Evolutionary conservation across 1,284 basidiomycete genomes (phyloP), one percentile per base, ranked within the genome.

Genomic region (Gomphus bonarii): DNA sequence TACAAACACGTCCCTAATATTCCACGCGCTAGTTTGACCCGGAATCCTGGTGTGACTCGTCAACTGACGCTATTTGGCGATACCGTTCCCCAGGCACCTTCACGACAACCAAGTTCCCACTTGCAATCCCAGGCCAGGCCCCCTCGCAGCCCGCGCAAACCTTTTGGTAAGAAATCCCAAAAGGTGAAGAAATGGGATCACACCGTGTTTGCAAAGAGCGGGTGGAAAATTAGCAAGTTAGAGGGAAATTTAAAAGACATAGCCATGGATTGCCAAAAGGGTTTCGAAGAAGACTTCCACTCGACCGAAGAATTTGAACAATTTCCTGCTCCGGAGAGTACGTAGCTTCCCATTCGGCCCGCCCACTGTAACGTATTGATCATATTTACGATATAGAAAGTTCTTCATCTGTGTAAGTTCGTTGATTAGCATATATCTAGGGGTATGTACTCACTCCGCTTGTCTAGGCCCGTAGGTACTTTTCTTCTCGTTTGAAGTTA

Each of bases 161-260:
- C 70, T 0, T 80, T 80, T 59, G 78, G 79, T 8, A 75, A 77
- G 51, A 78, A 76, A 54, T 73, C 79, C 1, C 75, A 73, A 52
- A 84, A 82, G 67, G 82, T 77, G 0, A 95, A 93, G 71, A 73
- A 77, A 54, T 95, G 93, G 92, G 90, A 95, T 66, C 83, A 89
- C 25, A 90, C 91, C 0, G 81, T 74, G 12, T 94, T 88, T 65
- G 83, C 90, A 1, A 88, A 88, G 70, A 80, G 82, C 0, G 91
- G 90, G 0, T 71, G 78, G 65, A 79, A 77, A 61, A 68, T 72
- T 25, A 78, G 79, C 56, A 60, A 59, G 38, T 81, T 79, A 66
- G 80, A 81, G 67, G 73, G 65, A 31, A 62, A 63, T 58, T 61
- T 55, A 63, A 73, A 71, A 65, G 68, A 68, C 16, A 65, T 64